Base-by-base conservation (phyloP, 306 rosid species). In the Acacia confusa region DNA sequence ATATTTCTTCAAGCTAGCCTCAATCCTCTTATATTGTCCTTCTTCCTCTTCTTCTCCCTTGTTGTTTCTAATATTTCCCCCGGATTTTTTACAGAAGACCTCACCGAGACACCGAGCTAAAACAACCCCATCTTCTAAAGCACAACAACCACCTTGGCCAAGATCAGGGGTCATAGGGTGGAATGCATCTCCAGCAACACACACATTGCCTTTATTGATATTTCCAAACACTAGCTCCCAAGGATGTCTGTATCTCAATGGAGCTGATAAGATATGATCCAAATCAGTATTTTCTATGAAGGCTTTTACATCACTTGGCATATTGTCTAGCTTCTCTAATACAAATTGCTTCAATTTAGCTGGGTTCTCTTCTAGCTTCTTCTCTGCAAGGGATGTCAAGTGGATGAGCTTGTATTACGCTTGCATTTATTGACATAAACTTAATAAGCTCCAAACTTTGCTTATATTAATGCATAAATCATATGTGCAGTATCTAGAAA, bases 141-240 rank as follows among this genome's bases (percentile, higher is more conserved):
- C 91, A 82, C 82, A 24, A 65, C 91, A 86, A 9, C 92, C 91
- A 9, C 93, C 94, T 68, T 91, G 97, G 9, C 93, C 94, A 19
- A 91, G 47, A 58, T 91, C 94, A 1, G 97, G 92, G 0, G 90
- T 85, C 93, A 86, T 91, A 8, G 97, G 90, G 63, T 93, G 97
- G 57, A 93, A 75, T 1, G 92, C 93, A 20, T 90, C 97, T n/a
- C 97, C 94, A 0, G 80, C 93, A 12, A 92, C 88, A 82, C 94
- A 92, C 4, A 88, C 92, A 20, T 87, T 89, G 48, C 86, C 90
- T 86, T 92, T 92, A 50, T 85, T 88, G 30, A 91, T 88, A 36
- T 82, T 87, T 64, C 97, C 92, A 55, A 78, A 85, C 12, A 94
- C 7, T 0, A 92, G 78, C 65, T 94, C 95, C 94, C 90, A 89